Base-by-base conservation (phyloP, 2,329 filamentous ascomycete genomes). In the Chalaropsis thielavioides region DNA sequence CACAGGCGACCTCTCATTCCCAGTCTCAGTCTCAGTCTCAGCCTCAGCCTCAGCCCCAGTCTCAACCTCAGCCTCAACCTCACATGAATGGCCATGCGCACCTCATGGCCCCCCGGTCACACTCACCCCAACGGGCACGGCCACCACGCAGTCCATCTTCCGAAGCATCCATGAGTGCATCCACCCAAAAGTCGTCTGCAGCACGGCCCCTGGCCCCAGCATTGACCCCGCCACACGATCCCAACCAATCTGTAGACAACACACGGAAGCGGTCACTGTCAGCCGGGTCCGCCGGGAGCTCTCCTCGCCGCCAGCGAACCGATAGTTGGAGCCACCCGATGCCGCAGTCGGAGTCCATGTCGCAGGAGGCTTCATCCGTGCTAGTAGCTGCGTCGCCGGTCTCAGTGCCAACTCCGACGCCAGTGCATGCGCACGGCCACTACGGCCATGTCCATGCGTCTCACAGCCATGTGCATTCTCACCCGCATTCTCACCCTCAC, bases 201-300 rank as follows among this genome's bases (percentile, higher is more conserved):
- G 49, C 19, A 27, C 19, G 24, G 24, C 75, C 49, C 70, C 75
- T 2, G 74, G 76, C 13, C 72, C 76, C 64, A 70, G 72, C 78
- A 1, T 75, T 83, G 35, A 83, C 82, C 1, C 81, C 81, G 0
- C 81, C 81, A 1, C 81, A 84, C 59, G 82, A 84, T 68, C 75
- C 74, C 6, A 69, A 75, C 0, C 59, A 60, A 15, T 46, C 54
- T 19, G 35, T 24, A 3, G 56, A 24, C 8, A 41, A 41, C 41
- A n/a, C 62, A 5, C 65, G 65, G 43, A 67, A 67, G 58, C 65
- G 65, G 15, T 67, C 65, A 11, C 40, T 64, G 5, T 61, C 51
- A n/a, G 17, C 31, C 17, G 44, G 54, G 15, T 41, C 46, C 13
- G 22, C 44, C 8, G 15, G 35, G 2, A 62, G 44, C 59, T 22